These are phyloP conservation scores for Diplotaxis tenuifolia DNA, from an alignment of 345 rosid genomes.

Conservation along the genomic window DNA sequence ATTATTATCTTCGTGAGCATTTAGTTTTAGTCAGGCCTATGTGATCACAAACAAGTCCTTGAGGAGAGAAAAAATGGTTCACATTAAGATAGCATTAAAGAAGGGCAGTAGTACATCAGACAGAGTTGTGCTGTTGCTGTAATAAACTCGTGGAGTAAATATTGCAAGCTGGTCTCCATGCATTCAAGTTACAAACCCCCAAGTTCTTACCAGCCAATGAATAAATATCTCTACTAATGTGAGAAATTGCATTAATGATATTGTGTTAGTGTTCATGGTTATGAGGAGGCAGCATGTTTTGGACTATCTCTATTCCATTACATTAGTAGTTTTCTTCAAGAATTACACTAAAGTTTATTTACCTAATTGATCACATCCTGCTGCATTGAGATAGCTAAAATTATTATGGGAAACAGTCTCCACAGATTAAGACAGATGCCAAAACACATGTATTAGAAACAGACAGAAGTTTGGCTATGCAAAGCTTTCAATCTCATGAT, in stretches of 20 bases:
- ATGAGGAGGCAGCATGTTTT: constrained; percentile 7
- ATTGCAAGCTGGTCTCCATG: constrained; percentile 37
- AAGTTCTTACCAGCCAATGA: constrained; percentile 37
- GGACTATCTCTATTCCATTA: too few relatives aligned
- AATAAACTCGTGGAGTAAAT: constrained; percentile 35
- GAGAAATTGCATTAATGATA: constrained; percentile 14
- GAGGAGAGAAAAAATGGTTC: not conserved
- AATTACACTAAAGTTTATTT: not conserved
- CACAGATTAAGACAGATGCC: constrained; percentile 5
- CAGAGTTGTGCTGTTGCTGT: constrained; percentile 10
- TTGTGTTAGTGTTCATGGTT: constrained; percentile 23
- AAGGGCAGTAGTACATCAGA: constrained; percentile 20
- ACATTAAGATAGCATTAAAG: constrained; percentile 25
- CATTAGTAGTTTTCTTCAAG: too few relatives aligned
- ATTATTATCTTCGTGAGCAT: constrained; percentile 23
- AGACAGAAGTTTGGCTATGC: not conserved
- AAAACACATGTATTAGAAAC: constrained; percentile 6
- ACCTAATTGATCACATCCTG: not conserved
- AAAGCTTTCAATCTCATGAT: not conserved
- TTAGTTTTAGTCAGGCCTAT: not conserved
- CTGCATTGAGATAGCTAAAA: not conserved
- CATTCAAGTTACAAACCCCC: constrained; percentile 33
- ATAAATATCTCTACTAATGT: constrained; percentile 10
- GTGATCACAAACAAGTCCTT: constrained; percentile 16
- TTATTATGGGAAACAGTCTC: not conserved